Conservation (phyloP, 331 rosid species). For the Acacia concinna region DNA sequence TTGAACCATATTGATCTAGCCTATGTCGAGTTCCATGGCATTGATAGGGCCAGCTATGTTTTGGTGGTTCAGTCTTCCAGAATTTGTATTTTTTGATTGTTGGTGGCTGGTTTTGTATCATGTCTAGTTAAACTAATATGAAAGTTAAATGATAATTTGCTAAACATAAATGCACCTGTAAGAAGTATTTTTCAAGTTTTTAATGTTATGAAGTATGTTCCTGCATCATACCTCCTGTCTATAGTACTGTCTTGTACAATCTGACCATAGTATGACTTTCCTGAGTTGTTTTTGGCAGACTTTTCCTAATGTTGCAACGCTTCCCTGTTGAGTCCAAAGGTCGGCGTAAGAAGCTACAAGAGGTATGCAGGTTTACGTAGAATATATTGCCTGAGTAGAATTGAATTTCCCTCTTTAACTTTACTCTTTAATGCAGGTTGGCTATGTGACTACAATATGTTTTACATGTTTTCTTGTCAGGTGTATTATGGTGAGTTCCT, state of each 20-base stretch:
- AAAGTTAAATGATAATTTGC: not conserved
- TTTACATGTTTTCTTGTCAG: constrained; percentile 92
- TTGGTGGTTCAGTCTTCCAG: not conserved
- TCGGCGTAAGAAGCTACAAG: constrained; percentile 97
- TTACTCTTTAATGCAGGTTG: constrained; percentile 65
- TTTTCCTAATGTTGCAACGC: constrained; percentile 96
- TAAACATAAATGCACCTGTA: not conserved
- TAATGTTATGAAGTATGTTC: not conserved
- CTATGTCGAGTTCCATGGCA: not conserved
- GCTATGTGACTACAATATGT: constrained; percentile 96
- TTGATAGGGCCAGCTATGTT: not conserved
- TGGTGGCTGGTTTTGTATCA: not conserved
- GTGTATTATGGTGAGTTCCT: constrained; percentile 82
- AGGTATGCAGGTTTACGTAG: constrained; percentile 52
- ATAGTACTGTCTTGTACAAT: constrained; percentile 12
- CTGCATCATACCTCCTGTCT: constrained; percentile 13
- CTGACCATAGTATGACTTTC: constrained; percentile 5
- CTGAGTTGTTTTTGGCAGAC: constrained; percentile 55
- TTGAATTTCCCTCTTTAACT: constrained; percentile 11
- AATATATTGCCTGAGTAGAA: not conserved
- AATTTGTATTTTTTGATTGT: not conserved
- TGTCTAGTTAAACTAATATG: not conserved
- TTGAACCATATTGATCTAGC: not conserved
- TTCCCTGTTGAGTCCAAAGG: constrained; percentile 99
- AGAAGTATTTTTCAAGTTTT: constrained; percentile 6